Evolutionary conservation across 495 filamentous ascomycete species (phyloP).

Genomic region (Friedmanniomyces simplex): DNA sequence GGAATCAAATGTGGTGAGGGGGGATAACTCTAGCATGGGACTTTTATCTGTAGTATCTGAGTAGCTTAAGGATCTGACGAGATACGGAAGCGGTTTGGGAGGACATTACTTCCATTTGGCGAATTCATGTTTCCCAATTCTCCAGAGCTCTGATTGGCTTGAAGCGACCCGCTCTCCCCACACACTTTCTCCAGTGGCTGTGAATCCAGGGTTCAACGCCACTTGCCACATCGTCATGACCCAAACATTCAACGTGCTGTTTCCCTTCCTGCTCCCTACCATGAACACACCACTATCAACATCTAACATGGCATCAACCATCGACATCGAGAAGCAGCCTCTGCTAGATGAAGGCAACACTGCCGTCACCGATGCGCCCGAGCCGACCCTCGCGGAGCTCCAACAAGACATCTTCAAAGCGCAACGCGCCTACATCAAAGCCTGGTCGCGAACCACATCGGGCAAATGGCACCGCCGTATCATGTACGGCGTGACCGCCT

Average conservation of each 20-base stretch:
- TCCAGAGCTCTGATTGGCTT: too few relatives aligned
- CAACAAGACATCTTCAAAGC: slow-evolving; percentile 17
- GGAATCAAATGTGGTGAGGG: too few relatives aligned
- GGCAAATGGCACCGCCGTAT: slow-evolving; percentile 16
- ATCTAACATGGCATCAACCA: slow-evolving; percentile 1
- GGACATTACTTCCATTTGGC: too few relatives aligned
- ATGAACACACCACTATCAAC: not conserved
- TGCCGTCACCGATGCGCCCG: not conserved
- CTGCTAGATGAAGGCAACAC: slow-evolving; percentile 6
- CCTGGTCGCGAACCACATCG: slow-evolving; percentile 16
- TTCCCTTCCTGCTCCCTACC: not conserved
- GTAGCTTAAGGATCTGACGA: too few relatives aligned
- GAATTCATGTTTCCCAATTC: too few relatives aligned
- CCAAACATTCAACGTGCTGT: not conserved
- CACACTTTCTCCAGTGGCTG: too few relatives aligned
- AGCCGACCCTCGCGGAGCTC: slow-evolving; percentile 14
- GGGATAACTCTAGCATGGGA: too few relatives aligned
- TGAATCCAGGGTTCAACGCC: too few relatives aligned
- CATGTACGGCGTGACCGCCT: slow-evolving; percentile 12
- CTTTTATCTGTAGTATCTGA: too few relatives aligned
- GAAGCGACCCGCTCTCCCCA: too few relatives aligned
- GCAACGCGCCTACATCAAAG: slow-evolving; percentile 16
- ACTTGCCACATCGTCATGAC: not conserved
- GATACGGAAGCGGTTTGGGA: too few relatives aligned
- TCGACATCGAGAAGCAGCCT: slow-evolving; percentile 22